A percentile compares a stretch with the other conserved stretches of the same genome.
Conservation (phyloP, 2,329 filamentous ascomycete species). For the Penicillium sp. region DNA sequence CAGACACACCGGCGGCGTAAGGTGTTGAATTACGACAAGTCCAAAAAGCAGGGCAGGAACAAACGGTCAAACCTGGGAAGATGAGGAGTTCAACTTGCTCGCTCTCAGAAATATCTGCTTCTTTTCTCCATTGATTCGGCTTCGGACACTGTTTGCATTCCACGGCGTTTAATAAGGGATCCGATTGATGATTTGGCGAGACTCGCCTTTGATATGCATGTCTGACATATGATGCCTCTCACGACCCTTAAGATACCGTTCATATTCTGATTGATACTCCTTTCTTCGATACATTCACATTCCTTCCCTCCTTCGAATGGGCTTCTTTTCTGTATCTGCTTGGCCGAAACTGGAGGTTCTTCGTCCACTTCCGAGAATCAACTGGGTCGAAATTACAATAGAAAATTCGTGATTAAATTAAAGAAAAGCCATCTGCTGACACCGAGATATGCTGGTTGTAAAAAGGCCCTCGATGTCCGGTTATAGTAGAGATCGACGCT, state of each 20-base stretch:
- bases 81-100: neutral
- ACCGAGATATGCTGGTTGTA: neutral
- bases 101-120: neutral
- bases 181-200: constrained; percentile 6
- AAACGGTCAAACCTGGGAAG: constrained; percentile 13
- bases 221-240: constrained; percentile 14
- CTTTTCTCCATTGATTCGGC: neutral
- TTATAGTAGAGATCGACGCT: neutral
- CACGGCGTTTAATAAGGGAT: constrained; percentile 17
- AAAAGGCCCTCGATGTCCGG: too few relatives aligned
- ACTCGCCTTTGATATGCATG: constrained; percentile 10
- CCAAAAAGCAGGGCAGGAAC: constrained; percentile 35
- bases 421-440: neutral
- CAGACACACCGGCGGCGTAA: constrained; percentile 47
- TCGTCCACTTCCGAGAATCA: neutral
- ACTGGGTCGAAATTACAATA: neutral
- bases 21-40: constrained; percentile 48
- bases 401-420: neutral
- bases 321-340: neutral
- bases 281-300: neutral
- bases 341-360: neutral
- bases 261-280: constrained; percentile 1
- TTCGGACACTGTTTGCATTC: constrained; percentile 16
- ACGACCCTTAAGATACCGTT: constrained; percentile 16
- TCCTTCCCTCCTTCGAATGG: neutral